Base-by-base conservation (phyloP, 2,329 filamentous ascomycete species). In the Paramyrothecium roridum region DNA sequence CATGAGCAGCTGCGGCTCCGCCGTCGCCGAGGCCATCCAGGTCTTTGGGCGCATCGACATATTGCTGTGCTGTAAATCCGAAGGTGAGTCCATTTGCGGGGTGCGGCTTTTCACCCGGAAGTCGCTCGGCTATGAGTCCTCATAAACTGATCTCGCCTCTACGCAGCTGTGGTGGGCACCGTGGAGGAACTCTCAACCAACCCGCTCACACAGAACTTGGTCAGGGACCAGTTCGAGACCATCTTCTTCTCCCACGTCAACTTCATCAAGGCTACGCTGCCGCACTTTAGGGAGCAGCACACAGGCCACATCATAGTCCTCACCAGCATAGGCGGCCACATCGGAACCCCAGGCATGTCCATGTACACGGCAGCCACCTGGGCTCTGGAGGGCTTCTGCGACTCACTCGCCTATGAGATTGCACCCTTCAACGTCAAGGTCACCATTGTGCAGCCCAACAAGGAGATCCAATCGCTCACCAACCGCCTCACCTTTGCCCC, bases 201-300 rank as follows among this genome's bases (percentile, higher is more conserved):
- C 22, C 80, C 82, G 4, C 82, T 86, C 47, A 92, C 91, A 1
- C 82, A 88, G 62, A 91, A 88, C 56, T 82, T 97, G 19, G 88
- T 96, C 37, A 85, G 90, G 58, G 90, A 96, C 66, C 93, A 97
- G 70, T 97, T 98, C 70, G 93, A 98, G 71, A 87, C 86, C 59
- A 91, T 96, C 65, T 98, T 96, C 78, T 98, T 98, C 72, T 91
- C 91, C 1, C 92, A 96, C 56, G 88, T 98, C 70, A 98, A 98
- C 73, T 91, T 96, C 69, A 96, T 98, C 76, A 96, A 95, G 71
- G 90, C 93, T 16, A 81, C 87, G 1, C 79, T 99, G 21, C 92
- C 93, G 1, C 81, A 87, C 54, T 87, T 98, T 71, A 83, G 95
- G 47, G 80, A 81, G 57, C 89, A 93, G 67, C 87, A 88, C 63